Evolutionary conservation across 2,329 filamentous ascomycete species (phyloP).

Genomic region (Colletotrichum shisoi): DNA sequence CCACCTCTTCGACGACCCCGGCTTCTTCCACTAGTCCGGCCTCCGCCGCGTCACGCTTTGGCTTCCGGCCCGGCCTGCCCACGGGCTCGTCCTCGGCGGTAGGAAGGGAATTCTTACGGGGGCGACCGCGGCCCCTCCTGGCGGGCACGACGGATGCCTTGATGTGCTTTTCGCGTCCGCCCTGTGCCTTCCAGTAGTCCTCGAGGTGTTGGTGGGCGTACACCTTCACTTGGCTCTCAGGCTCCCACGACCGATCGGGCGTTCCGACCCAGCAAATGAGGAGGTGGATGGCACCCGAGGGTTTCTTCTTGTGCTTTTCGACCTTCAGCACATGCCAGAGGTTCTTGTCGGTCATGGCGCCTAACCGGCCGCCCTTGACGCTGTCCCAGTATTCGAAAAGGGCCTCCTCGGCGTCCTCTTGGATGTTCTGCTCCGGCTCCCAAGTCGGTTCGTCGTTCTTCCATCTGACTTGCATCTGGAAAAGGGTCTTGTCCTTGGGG

Average conservation of each 20-base stretch:
- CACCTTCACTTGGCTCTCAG: slow-evolving; percentile 26
- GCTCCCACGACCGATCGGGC: slow-evolving; percentile 37
- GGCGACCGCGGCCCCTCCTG: slow-evolving; percentile 29
- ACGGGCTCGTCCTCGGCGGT: too few relatives aligned
- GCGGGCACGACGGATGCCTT: slow-evolving; percentile 8
- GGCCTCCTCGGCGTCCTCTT: slow-evolving; percentile 46
- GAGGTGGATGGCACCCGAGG: slow-evolving; percentile 25
- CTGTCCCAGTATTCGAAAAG: slow-evolving; percentile 42
- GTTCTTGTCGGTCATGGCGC: slow-evolving; percentile 33
- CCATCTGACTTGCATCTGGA: slow-evolving; percentile 48
- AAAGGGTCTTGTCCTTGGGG: slow-evolving; percentile 37
- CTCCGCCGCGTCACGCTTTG: slow-evolving; percentile 14
- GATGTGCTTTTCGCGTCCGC: slow-evolving; percentile 44
- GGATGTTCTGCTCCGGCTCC: slow-evolving; percentile 49
- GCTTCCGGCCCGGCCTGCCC: slow-evolving; percentile 1
- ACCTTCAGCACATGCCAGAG: slow-evolving; percentile 40
- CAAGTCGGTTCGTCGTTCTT: slow-evolving; percentile 45
- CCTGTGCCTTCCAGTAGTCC: slow-evolving; percentile 47
- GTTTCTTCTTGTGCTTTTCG: slow-evolving; percentile 34
- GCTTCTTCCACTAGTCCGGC: neutral
- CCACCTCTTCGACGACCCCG: neutral
- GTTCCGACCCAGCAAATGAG: slow-evolving; percentile 36
- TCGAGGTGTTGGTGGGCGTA: slow-evolving; percentile 37
- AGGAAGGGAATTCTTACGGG: slow-evolving; percentile 12
- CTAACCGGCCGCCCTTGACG: slow-evolving; percentile 38